phyloP scores from a whole-genome alignment of 805 yeast genomes.

The Ogataea degrootiae region DNA sequence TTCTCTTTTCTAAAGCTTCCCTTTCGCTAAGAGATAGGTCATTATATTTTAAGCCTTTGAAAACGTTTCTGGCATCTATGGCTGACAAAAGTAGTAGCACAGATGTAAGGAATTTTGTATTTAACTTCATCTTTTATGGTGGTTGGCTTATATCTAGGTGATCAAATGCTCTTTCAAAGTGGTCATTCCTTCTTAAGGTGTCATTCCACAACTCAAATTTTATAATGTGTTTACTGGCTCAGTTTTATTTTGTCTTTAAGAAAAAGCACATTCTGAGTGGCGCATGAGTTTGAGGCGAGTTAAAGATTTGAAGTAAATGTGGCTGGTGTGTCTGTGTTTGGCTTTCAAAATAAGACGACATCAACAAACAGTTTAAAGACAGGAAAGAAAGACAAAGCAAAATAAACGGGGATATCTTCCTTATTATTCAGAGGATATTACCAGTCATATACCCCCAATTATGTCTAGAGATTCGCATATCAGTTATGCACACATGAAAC shows the following conservation, averaged over 20 bases:
- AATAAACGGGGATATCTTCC: no score
- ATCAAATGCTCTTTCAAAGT: no score
- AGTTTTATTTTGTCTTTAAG: not conserved
- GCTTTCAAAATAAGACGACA: no score
- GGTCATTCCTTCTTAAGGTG: no score
- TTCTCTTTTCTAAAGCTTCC: constrained; percentile 7
- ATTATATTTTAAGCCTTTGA: constrained; percentile 6
- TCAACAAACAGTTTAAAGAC: no score
- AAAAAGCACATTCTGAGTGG: no score
- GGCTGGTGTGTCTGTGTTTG: no score
- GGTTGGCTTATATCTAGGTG: not conserved
- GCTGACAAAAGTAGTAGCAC: not conserved
- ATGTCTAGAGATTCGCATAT: constrained; percentile 27
- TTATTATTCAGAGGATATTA: no score
- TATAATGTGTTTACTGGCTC: not conserved
- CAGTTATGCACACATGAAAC: constrained; percentile 27
- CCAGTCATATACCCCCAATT: not conserved
- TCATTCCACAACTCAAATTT: no score
- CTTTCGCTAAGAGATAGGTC: constrained; percentile 1
- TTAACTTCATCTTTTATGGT: not conserved
- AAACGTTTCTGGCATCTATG: constrained; percentile 14
- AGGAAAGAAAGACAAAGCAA: no score
- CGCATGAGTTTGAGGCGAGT: no score
- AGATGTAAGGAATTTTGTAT: not conserved
- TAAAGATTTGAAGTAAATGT: no score